A percentile compares a stretch with the other conserved stretches of the same genome.
Evolutionary conservation across 495 filamentous ascomycete genomes (phyloP).

Genomic region (Aspergillus bertholletiae): DNA sequence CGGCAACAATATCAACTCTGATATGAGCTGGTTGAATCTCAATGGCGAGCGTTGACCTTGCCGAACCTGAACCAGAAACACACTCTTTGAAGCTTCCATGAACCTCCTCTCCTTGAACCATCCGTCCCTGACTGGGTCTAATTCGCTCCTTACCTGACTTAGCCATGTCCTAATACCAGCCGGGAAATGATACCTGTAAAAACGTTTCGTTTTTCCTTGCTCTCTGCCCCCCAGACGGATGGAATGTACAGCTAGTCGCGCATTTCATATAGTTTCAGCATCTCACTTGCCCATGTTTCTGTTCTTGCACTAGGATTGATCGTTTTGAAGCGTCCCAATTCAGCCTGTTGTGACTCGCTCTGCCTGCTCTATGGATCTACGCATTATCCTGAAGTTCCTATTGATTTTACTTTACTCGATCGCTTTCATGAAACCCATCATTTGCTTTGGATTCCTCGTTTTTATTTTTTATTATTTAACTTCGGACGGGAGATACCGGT

Average conservation of each 20-base stretch:
- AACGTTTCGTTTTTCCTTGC: background rate
- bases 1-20: constrained; percentile 38
- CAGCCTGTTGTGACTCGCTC: background rate
- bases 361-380: too few relatives aligned
- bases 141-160: constrained; percentile 1
- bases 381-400: constrained; percentile 1
- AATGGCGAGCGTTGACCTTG: constrained; percentile 28
- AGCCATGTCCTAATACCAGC: background rate
- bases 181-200: constrained; percentile 1
- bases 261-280: background rate
- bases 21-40: constrained; percentile 80
- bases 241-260: constrained; percentile 14
- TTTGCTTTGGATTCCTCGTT: background rate
- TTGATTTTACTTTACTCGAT: background rate
- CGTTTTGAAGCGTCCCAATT: constrained; percentile 8
- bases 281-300: background rate
- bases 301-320: constrained; percentile 4
- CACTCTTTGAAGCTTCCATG: background rate
- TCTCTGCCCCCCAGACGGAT: background rate
- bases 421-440: background rate
- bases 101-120: background rate
- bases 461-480: too few relatives aligned
- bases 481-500: background rate
- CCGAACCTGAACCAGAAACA: background rate
- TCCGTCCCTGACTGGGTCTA: background rate